Evolutionary conservation across 1,284 basidiomycete species (phyloP).

Genomic region (Neonothopanus nambi): DNA sequence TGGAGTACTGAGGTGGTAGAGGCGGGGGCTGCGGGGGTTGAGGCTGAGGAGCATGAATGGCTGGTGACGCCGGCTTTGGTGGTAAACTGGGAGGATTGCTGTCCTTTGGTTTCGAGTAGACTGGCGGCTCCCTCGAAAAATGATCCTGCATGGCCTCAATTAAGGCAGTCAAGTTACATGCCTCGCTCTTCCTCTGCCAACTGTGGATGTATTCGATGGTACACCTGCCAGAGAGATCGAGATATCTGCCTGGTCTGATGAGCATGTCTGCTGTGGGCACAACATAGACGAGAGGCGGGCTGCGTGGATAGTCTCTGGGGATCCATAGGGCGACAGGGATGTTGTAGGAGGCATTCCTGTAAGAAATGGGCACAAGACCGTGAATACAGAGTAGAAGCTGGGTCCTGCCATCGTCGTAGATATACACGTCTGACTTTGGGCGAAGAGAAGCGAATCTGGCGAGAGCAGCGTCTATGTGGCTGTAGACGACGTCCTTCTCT

Average conservation of each 20-base stretch:
- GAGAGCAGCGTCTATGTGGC: constrained; percentile 71
- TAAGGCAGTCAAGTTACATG: constrained; percentile 69
- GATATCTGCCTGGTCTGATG: constrained; percentile 71
- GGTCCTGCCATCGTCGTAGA: constrained; percentile 92
- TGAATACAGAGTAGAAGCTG: constrained; percentile 89
- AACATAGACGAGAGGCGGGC: constrained; percentile 90
- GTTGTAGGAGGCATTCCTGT: constrained; percentile 81
- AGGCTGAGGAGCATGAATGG: constrained; percentile 31
- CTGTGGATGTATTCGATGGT: constrained; percentile 61
- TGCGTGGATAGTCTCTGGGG: constrained; percentile 76
- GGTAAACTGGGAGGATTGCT: constrained; percentile 15
- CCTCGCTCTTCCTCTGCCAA: constrained; percentile 89
- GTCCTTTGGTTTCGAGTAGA: constrained; percentile 81
- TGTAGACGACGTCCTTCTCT: constrained; percentile 50
- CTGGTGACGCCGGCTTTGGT: constrained; percentile 13
- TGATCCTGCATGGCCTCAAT: constrained; percentile 74
- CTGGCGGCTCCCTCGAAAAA: constrained; percentile 86
- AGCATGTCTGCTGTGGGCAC: constrained; percentile 94
- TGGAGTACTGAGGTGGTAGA: constrained; percentile 13
- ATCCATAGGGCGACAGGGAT: constrained; percentile 94
- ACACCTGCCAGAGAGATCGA: constrained; percentile 86
- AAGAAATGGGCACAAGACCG: constrained; percentile 89
- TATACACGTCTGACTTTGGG: constrained; percentile 93
- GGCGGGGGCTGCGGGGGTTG: too few relatives aligned
- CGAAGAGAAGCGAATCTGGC: constrained; percentile 63